Evolutionary conservation across 306 rosid species (phyloP).

Genomic region (Crotalaria pallida): DNA sequence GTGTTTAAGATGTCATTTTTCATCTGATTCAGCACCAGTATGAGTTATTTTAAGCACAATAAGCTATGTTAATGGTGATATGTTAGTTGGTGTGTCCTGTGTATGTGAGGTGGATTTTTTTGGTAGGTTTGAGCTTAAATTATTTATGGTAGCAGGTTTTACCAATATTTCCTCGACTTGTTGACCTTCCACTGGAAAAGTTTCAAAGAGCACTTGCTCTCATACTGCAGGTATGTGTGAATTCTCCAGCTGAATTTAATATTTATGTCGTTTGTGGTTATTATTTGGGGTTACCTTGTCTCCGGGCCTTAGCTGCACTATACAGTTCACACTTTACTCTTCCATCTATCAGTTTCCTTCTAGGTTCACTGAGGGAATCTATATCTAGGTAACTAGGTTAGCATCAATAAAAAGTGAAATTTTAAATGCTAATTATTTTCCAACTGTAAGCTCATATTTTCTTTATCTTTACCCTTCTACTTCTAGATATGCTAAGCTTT

Average conservation of each 20-base stretch:
- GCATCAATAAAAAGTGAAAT: slow-evolving; percentile 2
- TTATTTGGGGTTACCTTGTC: background rate
- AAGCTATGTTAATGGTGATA: background rate
- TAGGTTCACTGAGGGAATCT: background rate
- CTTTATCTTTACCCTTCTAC: slow-evolving; percentile 1
- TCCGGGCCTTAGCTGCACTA: background rate
- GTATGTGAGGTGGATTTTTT: background rate
- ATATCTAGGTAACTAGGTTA: background rate
- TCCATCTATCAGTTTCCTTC: slow-evolving; percentile 9
- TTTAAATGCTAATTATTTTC: background rate
- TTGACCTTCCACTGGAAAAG: slow-evolving; percentile 89
- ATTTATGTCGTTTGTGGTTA: slow-evolving; percentile 2
- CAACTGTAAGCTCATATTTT: background rate
- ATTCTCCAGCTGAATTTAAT: slow-evolving; percentile 16
- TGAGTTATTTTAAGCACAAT: background rate
- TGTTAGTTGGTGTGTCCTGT: background rate
- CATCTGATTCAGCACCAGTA: background rate
- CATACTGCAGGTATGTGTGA: slow-evolving; percentile 79
- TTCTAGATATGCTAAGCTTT: slow-evolving; percentile 20
- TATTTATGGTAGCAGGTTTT: slow-evolving; percentile 63
- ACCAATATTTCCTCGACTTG: slow-evolving; percentile 89
- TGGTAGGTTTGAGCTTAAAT: slow-evolving; percentile 16
- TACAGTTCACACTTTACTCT: background rate
- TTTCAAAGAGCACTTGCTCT: slow-evolving; percentile 96
- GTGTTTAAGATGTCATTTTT: slow-evolving; percentile 7